Evolutionary conservation across 2,329 filamentous ascomycete genomes (phyloP).

Genomic region (Xylaria sp.): DNA sequence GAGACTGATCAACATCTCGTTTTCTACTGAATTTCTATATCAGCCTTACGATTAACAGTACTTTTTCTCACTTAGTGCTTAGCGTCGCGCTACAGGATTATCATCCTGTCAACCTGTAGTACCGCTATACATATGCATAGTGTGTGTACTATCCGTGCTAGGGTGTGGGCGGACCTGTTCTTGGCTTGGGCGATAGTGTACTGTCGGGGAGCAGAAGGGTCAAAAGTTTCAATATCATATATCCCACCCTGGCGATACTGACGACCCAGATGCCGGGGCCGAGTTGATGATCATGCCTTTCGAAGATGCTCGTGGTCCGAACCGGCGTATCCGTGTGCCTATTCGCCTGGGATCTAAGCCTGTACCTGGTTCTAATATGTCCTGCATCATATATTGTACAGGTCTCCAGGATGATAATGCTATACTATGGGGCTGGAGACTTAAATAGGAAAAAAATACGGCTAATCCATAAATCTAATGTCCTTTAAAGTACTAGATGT

Average conservation of each 20-base stretch:
- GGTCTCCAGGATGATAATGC: no score
- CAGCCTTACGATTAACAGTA: no score
- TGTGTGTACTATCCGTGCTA: background rate
- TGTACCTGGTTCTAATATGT: background rate
- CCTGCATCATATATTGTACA: no score
- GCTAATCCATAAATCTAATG: no score
- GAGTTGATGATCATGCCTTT: background rate
- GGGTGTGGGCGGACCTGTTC: background rate
- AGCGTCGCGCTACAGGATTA: no score
- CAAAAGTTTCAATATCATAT: background rate
- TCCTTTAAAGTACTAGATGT: no score
- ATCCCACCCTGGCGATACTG: slow-evolving; percentile 8
- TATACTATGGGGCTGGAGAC: no score
- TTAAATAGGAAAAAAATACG: no score
- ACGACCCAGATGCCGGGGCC: slow-evolving; percentile 3
- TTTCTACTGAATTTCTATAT: no score
- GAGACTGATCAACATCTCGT: no score
- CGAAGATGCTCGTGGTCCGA: background rate
- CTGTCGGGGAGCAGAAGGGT: background rate
- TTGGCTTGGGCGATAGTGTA: background rate
- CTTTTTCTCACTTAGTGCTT: no score
- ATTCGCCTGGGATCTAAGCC: background rate
- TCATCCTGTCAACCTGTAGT: no score
- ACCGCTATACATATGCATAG: background rate
- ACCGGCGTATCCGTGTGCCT: background rate